phyloP scores from a whole-genome alignment of 306 rosid genomes.

The Macrotyloma uniflorum region DNA sequence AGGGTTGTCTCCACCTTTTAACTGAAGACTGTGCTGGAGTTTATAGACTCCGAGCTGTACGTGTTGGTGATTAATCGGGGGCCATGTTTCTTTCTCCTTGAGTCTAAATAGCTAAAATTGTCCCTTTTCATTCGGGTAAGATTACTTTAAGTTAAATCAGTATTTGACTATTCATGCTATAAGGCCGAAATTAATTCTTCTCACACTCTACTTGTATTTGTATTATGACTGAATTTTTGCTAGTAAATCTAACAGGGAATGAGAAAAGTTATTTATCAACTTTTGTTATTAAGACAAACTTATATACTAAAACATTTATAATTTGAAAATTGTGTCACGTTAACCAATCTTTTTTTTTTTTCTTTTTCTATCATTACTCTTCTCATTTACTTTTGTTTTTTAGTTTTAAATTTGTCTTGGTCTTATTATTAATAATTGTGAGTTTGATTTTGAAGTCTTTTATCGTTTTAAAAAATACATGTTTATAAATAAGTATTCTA shows the following conservation, averaged over 20 bases:
- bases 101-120: not conserved
- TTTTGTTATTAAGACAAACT: too few relatives aligned
- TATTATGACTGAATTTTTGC: not conserved
- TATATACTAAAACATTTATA: too few relatives aligned
- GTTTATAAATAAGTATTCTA: too few relatives aligned
- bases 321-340: too few relatives aligned
- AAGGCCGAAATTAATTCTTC: not conserved
- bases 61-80: not conserved
- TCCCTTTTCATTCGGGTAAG: not conserved
- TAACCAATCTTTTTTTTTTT: too few relatives aligned
- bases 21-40: not conserved
- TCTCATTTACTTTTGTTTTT: too few relatives aligned
- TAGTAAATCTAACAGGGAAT: constrained; percentile 12
- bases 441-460: too few relatives aligned
- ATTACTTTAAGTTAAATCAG: not conserved
- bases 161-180: not conserved
- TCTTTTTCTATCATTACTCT: too few relatives aligned
- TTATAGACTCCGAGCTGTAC: not conserved
- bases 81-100: not conserved
- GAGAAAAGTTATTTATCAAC: too few relatives aligned
- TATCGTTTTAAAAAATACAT: too few relatives aligned
- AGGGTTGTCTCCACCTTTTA: not conserved
- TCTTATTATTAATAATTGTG: too few relatives aligned
- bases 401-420: too few relatives aligned
- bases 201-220: not conserved